Evolutionary conservation across 179 eudicot species (phyloP).

Genomic region (Pouteria campechiana): DNA sequence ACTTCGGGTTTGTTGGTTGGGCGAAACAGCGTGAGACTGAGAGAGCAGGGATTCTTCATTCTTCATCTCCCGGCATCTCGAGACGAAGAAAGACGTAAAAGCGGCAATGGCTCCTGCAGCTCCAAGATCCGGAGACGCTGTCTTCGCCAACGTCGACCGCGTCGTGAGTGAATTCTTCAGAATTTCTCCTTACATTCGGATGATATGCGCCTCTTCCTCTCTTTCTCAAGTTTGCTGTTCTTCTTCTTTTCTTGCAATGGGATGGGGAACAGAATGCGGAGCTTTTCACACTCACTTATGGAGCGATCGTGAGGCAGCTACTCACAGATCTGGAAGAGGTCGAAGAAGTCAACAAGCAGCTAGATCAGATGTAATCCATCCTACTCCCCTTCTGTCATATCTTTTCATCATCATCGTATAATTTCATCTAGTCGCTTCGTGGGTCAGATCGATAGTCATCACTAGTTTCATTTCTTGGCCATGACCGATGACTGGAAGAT

Average conservation of each 20-base stretch:
- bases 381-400: too few species aligned
- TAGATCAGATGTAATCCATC: slow-evolving; percentile 68
- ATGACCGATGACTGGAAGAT: too few species aligned
- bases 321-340: slow-evolving; percentile 97
- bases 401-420: too few species aligned
- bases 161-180: slow-evolving; percentile 26
- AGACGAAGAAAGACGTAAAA: too few species aligned
- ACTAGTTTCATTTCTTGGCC: too few species aligned
- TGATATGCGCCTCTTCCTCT: not conserved
- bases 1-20: too few species aligned
- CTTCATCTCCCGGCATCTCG: too few species aligned
- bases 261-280: slow-evolving; percentile 57
- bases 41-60: too few species aligned
- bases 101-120: slow-evolving; percentile 45
- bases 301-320: slow-evolving; percentile 90
- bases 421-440: too few species aligned
- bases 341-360: slow-evolving; percentile 97
- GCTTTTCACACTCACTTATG: slow-evolving; percentile 87
- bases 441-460: too few species aligned
- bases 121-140: slow-evolving; percentile 86
- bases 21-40: slow-evolving; percentile 8
- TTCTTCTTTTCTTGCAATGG: not conserved
- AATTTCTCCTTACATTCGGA: too few species aligned
- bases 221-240: not conserved
- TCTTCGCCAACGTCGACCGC: slow-evolving; percentile 70